Evolutionary conservation across 2,329 filamentous ascomycete genomes (phyloP), one percentile per base, ranked within the genome.

Genomic region (Rhynchosporium secalis): DNA sequence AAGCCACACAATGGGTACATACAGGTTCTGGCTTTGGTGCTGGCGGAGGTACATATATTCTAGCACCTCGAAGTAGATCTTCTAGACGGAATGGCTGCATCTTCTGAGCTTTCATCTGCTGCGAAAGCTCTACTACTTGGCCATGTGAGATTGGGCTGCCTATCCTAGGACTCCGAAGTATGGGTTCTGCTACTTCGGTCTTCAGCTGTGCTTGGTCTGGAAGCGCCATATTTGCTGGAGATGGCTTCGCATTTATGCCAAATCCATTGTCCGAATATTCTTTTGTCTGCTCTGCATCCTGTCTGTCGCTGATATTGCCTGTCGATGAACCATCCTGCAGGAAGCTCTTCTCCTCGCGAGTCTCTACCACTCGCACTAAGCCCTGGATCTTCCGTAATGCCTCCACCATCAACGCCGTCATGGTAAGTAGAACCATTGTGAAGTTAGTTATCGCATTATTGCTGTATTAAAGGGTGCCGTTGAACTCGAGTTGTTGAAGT

Each of bases 1-100:
- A 20, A 20, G 20, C 20, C 20, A 20, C 20, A 20, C 20, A 46
- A 52, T 4, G 15, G 26, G 40, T 3, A 78, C 85, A 65, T 78
- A 94, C 91, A 12, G 88, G 89, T 72, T 92, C 87, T 2, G 86
- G 83, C 73, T 92, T 96, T 4, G 89, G 86, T 4, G 88, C 84
- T 13, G 90, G 89, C n/a, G 92, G 91, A n/a, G 91, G 84, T 9
- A 86, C 76, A 75, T 96, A 96, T 66, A 96, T 78, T 59, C 74
- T 81, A 31, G 91, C 85, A 51, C 91, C 90, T 61, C 80, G 83
- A 9, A 98, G 81, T 38, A 98, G 83, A 40, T 78, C 72, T 68
- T 94, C 89, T 12, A 98, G 81, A 15, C 81, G 84, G 62, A 77
- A 81, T 12, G 69, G 65, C 4, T 70, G 64, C 33, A 74, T 58